Conservation (phyloP, 2,329 filamentous ascomycete genomes). For the Colletotrichum aenigma region DNA sequence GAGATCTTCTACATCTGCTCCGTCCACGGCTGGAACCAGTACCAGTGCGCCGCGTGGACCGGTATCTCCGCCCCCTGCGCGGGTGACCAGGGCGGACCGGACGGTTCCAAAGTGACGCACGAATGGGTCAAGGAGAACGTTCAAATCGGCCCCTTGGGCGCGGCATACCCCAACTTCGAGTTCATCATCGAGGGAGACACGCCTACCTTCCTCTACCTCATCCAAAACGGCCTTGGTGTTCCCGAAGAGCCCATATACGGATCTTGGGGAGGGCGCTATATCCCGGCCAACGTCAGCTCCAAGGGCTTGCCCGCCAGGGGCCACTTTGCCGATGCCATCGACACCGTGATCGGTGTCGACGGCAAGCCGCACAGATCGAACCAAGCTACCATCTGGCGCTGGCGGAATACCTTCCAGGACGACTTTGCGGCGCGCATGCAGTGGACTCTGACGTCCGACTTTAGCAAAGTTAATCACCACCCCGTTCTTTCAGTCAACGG, state of each 20-base stretch:
- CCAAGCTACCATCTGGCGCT: constrained; percentile 45
- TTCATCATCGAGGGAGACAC: constrained; percentile 60
- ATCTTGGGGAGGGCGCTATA: constrained; percentile 54
- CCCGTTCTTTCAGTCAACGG: constrained; percentile 49
- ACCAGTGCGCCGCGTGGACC: constrained; percentile 57
- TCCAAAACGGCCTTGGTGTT: constrained; percentile 51
- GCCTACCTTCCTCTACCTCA: constrained; percentile 52
- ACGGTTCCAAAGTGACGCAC: constrained; percentile 50
- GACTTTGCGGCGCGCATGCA: constrained; percentile 47
- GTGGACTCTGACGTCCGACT: constrained; percentile 33
- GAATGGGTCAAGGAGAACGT: constrained; percentile 59
- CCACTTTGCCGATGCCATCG: constrained; percentile 34
- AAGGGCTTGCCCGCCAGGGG: neutral
- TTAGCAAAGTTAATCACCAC: constrained; percentile 46
- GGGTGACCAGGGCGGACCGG: constrained; percentile 49
- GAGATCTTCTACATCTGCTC: constrained; percentile 60
- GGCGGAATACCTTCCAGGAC: constrained; percentile 42
- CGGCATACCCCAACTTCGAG: constrained; percentile 47
- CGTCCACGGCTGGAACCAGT: constrained; percentile 61
- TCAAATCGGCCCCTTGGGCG: constrained; percentile 50
- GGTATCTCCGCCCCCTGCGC: constrained; percentile 51
- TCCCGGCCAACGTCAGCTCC: constrained; percentile 31
- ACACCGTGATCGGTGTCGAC: constrained; percentile 29
- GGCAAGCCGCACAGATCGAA: constrained; percentile 28
- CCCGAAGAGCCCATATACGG: constrained; percentile 51